Conservation (phyloP, 1,284 basidiomycete species). For the Cryptococcus sp. region DNA sequence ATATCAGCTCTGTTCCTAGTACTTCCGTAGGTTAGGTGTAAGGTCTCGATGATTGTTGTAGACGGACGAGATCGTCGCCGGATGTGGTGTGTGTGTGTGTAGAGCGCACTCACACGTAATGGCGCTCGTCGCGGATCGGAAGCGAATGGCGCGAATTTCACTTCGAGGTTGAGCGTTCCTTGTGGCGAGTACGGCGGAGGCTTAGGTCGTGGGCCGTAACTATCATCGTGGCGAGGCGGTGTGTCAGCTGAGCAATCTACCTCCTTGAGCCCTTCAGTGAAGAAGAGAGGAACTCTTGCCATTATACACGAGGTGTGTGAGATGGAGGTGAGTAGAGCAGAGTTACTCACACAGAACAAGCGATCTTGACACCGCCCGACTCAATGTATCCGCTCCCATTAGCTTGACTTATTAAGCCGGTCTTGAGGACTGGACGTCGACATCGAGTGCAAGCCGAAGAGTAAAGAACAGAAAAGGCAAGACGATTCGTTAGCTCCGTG, state of each 20-base stretch:
- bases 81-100: conserved; percentile 1
- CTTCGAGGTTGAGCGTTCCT: conserved; percentile 88
- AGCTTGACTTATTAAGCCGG: conserved; percentile 86
- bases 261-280: no score
- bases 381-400: conserved; percentile 96
- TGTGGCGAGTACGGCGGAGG: conserved; percentile 71
- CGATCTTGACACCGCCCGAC: conserved; percentile 80
- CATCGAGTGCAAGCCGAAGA: neutral
- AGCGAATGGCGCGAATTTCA: conserved; percentile 95
- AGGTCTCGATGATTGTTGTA: no score
- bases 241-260: no score
- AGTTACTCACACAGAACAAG: conserved; percentile 79
- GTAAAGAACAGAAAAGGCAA: conserved; percentile 2
- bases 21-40: no score
- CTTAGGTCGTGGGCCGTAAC: conserved; percentile 83
- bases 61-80: no score
- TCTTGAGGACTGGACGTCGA: conserved; percentile 69
- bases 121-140: conserved; percentile 73
- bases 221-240: conserved; percentile 43
- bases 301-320: neutral
- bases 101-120: conserved; percentile 66
- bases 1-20: no score
- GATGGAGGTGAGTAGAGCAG: no score
- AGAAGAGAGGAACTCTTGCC: neutral
- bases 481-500: neutral